phyloP scores from a whole-genome alignment of 306 rosid genomes.

The Cicer yamashitae region DNA sequence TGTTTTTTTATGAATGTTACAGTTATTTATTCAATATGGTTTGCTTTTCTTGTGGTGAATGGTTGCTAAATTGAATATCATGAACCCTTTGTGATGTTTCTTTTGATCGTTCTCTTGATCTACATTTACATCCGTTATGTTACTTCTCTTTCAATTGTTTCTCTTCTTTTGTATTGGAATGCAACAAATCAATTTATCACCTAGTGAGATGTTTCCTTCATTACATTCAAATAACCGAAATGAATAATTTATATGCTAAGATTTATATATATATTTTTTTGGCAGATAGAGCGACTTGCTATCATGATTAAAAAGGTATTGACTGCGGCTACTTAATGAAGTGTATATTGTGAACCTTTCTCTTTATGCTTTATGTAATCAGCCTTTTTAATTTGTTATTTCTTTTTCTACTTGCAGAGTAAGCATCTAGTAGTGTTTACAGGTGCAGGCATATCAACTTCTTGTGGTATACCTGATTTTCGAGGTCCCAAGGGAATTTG shows the following conservation, averaged over 20 bases:
- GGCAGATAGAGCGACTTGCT: constrained; percentile 82
- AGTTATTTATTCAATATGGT: constrained; percentile 25
- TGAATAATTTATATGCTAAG: constrained; percentile 42
- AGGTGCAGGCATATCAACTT: constrained; percentile 97
- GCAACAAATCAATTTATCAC: constrained; percentile 16
- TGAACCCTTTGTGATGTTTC: constrained; percentile 23
- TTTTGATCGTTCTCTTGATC: constrained; percentile 31
- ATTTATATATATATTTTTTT: constrained; percentile 29
- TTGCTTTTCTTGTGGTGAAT: constrained; percentile 20
- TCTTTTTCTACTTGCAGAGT: constrained; percentile 70
- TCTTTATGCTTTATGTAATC: constrained; percentile 35
- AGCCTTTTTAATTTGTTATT: constrained; percentile 34
- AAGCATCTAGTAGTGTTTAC: constrained; percentile 99
- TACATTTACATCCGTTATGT: neutral
- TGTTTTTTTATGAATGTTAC: neutral
- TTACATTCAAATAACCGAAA: neutral
- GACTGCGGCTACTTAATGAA: constrained; percentile 38
- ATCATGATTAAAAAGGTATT: constrained; percentile 75
- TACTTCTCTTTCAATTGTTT: constrained; percentile 27
- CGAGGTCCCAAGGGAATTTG: constrained; percentile 99
- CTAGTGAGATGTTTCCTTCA: constrained; percentile 33
- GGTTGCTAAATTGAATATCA: neutral
- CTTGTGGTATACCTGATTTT: constrained; percentile 98
- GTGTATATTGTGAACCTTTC: constrained; percentile 35
- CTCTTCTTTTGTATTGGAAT: constrained; percentile 28